Conservation (phyloP, 805 yeast species). For the Candida montana region DNA sequence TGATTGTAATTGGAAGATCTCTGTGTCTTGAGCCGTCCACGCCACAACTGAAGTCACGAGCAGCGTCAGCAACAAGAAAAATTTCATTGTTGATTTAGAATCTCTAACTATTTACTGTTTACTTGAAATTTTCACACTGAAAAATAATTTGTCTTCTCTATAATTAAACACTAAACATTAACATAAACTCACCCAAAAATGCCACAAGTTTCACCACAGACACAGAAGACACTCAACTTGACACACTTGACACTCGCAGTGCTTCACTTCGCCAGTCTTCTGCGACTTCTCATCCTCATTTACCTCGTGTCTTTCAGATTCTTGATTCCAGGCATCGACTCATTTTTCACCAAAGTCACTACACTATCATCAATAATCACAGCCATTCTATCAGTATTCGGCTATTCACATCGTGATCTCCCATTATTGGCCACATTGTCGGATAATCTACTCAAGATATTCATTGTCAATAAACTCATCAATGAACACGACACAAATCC, state of each 20-base stretch:
- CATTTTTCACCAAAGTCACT: conserved; percentile 2
- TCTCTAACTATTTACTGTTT: no score
- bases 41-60: conserved; percentile 27
- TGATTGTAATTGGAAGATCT: conserved; percentile 69
- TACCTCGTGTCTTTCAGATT: conserved; percentile 5
- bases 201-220: not conserved
- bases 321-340: conserved; percentile 2
- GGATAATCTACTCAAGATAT: not conserved
- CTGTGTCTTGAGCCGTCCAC: conserved; percentile 70
- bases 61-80: conserved; percentile 15
- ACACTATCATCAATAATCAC: not conserved
- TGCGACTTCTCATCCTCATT: not conserved
- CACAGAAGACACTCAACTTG: not conserved
- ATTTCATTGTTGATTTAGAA: no score
- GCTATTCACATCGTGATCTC: not conserved
- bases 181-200: no score
- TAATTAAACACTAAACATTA: no score
- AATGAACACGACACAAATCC: not conserved
- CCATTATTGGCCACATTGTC: no score
- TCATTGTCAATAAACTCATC: not conserved
- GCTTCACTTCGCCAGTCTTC: not conserved
- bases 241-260: not conserved
- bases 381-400: not conserved
- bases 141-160: no score
- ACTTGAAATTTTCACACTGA: no score